phyloP scores from a whole-genome alignment of 2,329 filamentous ascomycete genomes.

The Cordyceps sp. region DNA sequence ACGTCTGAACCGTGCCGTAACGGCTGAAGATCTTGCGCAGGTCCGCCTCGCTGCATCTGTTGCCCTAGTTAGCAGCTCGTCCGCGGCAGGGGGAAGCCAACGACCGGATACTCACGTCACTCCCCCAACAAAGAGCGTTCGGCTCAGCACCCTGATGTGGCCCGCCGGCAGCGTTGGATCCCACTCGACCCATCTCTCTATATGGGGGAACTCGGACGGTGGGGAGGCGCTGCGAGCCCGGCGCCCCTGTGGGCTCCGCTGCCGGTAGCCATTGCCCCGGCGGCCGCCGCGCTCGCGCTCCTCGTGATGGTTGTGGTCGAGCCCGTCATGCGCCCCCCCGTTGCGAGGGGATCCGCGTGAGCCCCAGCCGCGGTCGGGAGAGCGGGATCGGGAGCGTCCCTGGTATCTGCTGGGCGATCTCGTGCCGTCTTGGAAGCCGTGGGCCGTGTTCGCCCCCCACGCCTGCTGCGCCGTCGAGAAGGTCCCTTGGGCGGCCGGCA shows the following conservation, averaged over 20 bases:
- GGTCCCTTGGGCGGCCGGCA: conserved; percentile 23
- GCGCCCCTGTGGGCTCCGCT: conserved; percentile 65
- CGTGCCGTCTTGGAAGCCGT: conserved; percentile 35
- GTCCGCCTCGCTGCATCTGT: conserved; percentile 61
- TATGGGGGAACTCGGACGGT: conserved; percentile 16
- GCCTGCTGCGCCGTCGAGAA: conserved; percentile 18
- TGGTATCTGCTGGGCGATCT: conserved; percentile 48
- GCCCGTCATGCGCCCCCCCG: too few species aligned
- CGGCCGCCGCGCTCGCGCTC: conserved; percentile 33
- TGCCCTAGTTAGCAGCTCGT: background rate
- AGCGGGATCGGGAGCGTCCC: conserved; percentile 59
- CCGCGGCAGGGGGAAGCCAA: too few species aligned
- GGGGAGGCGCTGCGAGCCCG: conserved; percentile 48
- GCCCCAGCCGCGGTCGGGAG: conserved; percentile 59
- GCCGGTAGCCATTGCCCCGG: conserved; percentile 58
- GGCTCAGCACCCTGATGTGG: conserved; percentile 81
- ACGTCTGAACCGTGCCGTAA: conserved; percentile 84
- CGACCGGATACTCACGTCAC: conserved; percentile 65
- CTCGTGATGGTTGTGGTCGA: conserved; percentile 54
- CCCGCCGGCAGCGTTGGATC: conserved; percentile 59
- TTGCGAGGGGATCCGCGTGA: conserved; percentile 47
- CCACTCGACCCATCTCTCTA: conserved; percentile 59
- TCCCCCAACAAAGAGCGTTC: conserved; percentile 91
- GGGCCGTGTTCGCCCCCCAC: conserved; percentile 29
- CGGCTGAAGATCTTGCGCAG: conserved; percentile 64